Conservation (phyloP, 2,329 filamentous ascomycete species). For the Exophiala xenobiotica region DNA sequence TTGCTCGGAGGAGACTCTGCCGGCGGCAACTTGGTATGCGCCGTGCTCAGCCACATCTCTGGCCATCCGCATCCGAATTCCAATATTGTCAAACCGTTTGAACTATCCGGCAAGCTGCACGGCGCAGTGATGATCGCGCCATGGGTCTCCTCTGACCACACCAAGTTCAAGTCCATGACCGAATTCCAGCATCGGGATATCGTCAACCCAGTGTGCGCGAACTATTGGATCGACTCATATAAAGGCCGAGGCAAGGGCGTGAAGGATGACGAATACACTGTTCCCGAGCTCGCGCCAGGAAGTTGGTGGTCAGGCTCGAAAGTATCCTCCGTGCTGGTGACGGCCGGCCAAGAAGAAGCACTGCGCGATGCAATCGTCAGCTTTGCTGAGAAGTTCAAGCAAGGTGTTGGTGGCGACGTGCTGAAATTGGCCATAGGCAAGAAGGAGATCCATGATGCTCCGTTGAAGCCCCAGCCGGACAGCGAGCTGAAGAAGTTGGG, state of each 20-base stretch:
- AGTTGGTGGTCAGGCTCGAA: constrained; percentile 16
- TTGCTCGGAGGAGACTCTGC: constrained; percentile 45
- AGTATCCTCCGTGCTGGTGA: constrained; percentile 14
- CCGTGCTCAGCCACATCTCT: constrained; percentile 27
- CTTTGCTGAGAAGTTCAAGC: constrained; percentile 17
- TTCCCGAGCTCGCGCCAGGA: constrained; percentile 10
- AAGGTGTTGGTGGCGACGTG: constrained; percentile 6
- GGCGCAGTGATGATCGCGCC: constrained; percentile 57
- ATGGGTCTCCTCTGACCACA: constrained; percentile 54
- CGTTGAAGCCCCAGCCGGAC: constrained; percentile 8
- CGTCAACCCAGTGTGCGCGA: constrained; percentile 6
- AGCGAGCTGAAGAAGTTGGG: constrained; percentile 10
- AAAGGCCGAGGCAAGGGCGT: constrained; percentile 8
- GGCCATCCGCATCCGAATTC: constrained; percentile 58
- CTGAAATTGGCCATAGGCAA: constrained; percentile 13
- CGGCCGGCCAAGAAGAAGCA: constrained; percentile 16
- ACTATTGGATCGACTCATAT: constrained; percentile 18
- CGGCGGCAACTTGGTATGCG: constrained; percentile 40
- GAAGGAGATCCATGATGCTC: constrained; percentile 19
- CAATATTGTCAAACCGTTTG: constrained; percentile 34
- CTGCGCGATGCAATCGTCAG: constrained; percentile 15
- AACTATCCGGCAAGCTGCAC: constrained; percentile 20
- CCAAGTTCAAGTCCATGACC: constrained; percentile 15
- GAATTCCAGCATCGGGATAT: constrained; percentile 9
- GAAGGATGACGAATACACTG: constrained; percentile 16